These are phyloP conservation scores for Hygrophorus pudorinus DNA, from an alignment of 768 basidiomycete species.

Conservation along the genomic window DNA sequence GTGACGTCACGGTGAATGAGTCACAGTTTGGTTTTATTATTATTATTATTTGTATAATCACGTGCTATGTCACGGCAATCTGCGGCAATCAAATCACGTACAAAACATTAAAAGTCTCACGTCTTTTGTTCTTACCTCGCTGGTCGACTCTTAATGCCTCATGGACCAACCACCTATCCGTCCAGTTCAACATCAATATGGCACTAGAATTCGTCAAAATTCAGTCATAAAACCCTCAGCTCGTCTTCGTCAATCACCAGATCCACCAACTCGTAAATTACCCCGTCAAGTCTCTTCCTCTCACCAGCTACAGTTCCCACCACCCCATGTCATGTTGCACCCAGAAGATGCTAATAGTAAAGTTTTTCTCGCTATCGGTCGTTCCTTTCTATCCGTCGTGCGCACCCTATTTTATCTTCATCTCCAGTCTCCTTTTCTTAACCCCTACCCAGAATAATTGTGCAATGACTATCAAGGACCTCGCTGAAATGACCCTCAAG, in stretches of 20 bases:
- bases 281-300: no score
- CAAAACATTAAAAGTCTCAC: background rate
- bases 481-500: slow-evolving; percentile 58
- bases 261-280: slow-evolving; percentile 13
- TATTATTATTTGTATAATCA: background rate
- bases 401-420: slow-evolving; percentile 19
- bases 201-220: slow-evolving; percentile 45
- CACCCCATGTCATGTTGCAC: slow-evolving; percentile 56
- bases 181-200: slow-evolving; percentile 32
- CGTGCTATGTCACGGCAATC: background rate
- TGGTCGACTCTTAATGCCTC: slow-evolving; percentile 13
- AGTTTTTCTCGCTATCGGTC: slow-evolving; percentile 64
- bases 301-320: slow-evolving; percentile 33
- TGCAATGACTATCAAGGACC: slow-evolving; percentile 81
- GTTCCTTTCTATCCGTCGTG: slow-evolving; percentile 66
- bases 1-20: no score
- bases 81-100: background rate
- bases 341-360: slow-evolving; percentile 65
- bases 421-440: slow-evolving; percentile 9
- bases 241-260: slow-evolving; percentile 38
- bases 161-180: slow-evolving; percentile 7
- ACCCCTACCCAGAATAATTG: slow-evolving; percentile 50
- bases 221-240: slow-evolving; percentile 40
- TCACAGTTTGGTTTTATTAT: no score
- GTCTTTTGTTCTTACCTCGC: slow-evolving; percentile 13